A percentile compares a stretch with the other conserved stretches of the same genome.
phyloP scores from a whole-genome alignment of 768 basidiomycete species.

The Hygrophoropsis aurantiaca region DNA sequence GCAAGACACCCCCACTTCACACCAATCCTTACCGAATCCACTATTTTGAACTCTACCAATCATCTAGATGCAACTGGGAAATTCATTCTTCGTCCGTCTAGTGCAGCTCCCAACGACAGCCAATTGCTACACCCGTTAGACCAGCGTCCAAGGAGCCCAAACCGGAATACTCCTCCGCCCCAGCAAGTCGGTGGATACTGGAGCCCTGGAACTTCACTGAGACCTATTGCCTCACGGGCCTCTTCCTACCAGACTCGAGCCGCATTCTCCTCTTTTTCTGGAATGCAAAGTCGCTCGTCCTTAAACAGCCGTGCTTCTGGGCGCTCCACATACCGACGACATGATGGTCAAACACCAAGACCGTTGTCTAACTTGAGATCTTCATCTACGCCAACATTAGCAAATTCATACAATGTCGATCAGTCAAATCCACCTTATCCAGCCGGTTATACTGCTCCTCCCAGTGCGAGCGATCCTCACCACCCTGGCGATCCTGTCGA shows the following conservation, averaged over 20 bases:
- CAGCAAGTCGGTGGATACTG: neutral
- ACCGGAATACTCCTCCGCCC: neutral
- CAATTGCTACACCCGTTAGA: neutral
- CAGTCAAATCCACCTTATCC: neutral
- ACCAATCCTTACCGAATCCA: neutral
- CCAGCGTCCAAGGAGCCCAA: constrained; percentile 7
- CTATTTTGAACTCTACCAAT: neutral
- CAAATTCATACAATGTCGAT: neutral
- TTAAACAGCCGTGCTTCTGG: constrained; percentile 16
- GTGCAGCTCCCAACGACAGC: neutral
- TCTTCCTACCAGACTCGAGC: neutral
- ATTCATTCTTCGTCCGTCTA: neutral
- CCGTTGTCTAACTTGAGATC: constrained; percentile 1
- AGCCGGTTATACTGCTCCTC: constrained; percentile 3
- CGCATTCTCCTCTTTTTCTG: neutral
- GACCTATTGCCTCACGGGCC: neutral
- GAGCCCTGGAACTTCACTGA: neutral
- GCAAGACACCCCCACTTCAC: neutral
- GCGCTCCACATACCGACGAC: constrained; percentile 19
- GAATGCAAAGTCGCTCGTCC: constrained; percentile 8
- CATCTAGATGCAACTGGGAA: neutral
- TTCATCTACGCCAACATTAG: neutral
- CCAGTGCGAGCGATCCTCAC: constrained; percentile 3
- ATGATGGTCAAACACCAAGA: constrained; percentile 14
- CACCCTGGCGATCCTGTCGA: constrained; percentile 7